Base-by-base conservation (phyloP, 179 eudicot genomes). In the Beta lomatogona region DNA sequence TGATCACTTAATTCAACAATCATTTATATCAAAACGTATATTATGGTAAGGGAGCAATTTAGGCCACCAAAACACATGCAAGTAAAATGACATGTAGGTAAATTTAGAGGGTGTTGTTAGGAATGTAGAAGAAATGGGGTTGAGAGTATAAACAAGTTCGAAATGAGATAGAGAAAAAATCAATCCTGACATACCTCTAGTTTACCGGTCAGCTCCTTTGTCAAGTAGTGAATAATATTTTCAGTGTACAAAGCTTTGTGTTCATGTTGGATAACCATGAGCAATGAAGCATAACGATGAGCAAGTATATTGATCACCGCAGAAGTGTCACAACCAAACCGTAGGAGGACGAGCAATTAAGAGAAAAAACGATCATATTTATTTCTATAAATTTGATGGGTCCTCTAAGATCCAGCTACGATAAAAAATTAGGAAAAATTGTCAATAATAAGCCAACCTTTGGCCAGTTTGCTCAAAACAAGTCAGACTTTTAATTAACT, bases 281-380 rank as follows among this genome's bases (percentile, higher is more conserved):
- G 92, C 73, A 89, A 93, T 4, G 91, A 77, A 55, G 91, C 80
- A 86, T 93, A 89, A 41, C 95, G 88, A 71, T 88, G 92, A 72
- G 95, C 92, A 80, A 93, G 91, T 31, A 92, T 88, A 75, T 86
- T 85, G 65, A 93, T 74, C 22, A 93, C 91, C 9, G 88, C 71
- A 50, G 89, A 70, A 53, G 91, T 86, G 81, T 93, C 95, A 84
- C 97, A 93, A 52, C 93, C 93, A 78, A 89, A 86, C 19, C 93
- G 93, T 92, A 79, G 21, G 19, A 57, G 64, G 48, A 64, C 36
- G 31, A 65, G 31, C 22, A 50, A 50, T 44, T 1, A 46, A 28
- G 2, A 41, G n/a, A 12, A 41, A 7, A 9, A 57, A 36, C 41
- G 4, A 13, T 9, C 7, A 28, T 3, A 14, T 22, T 13, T 9